Evolutionary conservation across 805 yeast species (phyloP).

Genomic region (Torulaspora maleeae): DNA sequence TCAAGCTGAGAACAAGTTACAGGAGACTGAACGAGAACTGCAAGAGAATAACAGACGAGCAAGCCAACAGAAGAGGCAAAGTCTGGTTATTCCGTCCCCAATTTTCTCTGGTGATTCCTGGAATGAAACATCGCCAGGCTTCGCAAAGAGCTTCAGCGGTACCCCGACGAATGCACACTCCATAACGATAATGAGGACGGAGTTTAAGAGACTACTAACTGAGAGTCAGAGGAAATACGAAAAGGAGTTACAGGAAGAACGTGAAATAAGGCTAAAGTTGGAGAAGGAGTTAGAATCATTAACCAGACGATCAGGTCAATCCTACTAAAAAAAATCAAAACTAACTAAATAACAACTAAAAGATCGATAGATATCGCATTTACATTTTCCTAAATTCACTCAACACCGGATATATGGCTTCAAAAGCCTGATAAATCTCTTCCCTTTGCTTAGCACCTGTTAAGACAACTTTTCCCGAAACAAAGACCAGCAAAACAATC

Average conservation of each 20-base stretch:
- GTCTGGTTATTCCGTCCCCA: constrained; percentile 41
- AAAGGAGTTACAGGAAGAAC: constrained; percentile 52
- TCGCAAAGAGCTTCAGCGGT: constrained; percentile 16
- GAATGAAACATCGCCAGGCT: constrained; percentile 14
- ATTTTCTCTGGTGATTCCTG: constrained; percentile 17
- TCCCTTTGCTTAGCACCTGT: constrained; percentile 99
- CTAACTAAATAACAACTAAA: constrained; percentile 3
- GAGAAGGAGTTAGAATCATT: constrained; percentile 37
- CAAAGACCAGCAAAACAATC: constrained; percentile 91
- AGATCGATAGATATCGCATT: constrained; percentile 1
- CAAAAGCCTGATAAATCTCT: constrained; percentile 96
- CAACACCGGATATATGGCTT: constrained; percentile 95
- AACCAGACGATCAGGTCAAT: constrained; percentile 1
- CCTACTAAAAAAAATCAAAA: neutral
- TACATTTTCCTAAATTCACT: constrained; percentile 87
- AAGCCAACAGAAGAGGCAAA: constrained; percentile 34
- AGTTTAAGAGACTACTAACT: constrained; percentile 60
- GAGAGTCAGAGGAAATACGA: constrained; percentile 62
- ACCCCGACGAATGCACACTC: constrained; percentile 33
- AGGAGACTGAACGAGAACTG: constrained; percentile 36
- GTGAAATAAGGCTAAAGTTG: constrained; percentile 46
- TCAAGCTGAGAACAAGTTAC: constrained; percentile 36
- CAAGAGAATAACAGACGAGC: constrained; percentile 24
- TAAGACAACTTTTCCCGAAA: constrained; percentile 92
- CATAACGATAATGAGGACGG: constrained; percentile 57